Evolutionary conservation across 352 stramenopile species (phyloP).

Genomic region (Phytophthora sojae): DNA sequence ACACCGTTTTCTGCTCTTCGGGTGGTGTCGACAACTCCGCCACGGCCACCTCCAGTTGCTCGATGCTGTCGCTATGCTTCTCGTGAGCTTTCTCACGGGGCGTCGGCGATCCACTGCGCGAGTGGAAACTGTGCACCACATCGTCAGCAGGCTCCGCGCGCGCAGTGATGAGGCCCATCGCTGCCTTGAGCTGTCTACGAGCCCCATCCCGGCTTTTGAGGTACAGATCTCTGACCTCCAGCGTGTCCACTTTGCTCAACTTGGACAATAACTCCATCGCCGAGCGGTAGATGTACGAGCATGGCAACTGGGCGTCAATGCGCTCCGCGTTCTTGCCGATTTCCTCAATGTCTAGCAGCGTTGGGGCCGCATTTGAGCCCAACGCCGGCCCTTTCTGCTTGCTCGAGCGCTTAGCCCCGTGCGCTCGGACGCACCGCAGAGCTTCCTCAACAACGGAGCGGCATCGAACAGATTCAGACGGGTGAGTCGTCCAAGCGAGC

Average conservation of each 20-base stretch:
- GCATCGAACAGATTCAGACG: constrained; percentile 9
- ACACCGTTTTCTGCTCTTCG: background rate
- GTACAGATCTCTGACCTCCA: constrained; percentile 64
- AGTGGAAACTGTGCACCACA: constrained; percentile 23
- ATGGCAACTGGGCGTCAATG: constrained; percentile 51
- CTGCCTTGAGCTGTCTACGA: constrained; percentile 36
- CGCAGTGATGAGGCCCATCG: constrained; percentile 14
- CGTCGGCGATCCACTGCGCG: constrained; percentile 9
- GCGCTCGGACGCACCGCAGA: constrained; percentile 16
- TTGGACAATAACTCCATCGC: constrained; percentile 61
- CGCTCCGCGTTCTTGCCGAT: constrained; percentile 27
- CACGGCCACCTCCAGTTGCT: constrained; percentile 23
- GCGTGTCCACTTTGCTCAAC: constrained; percentile 49
- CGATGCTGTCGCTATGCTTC: constrained; percentile 18
- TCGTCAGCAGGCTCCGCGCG: constrained; percentile 10
- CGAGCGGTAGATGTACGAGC: constrained; percentile 60
- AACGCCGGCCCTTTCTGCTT: constrained; percentile 9
- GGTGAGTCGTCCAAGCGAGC: constrained; percentile 54
- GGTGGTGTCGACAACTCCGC: constrained; percentile 14
- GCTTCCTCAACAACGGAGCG: constrained; percentile 19
- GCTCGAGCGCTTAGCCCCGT: background rate
- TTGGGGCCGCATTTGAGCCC: constrained; percentile 12
- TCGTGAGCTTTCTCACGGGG: constrained; percentile 12
- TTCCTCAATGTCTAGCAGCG: constrained; percentile 5
- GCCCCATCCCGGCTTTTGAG: constrained; percentile 43